Base-by-base conservation (phyloP, 2,329 filamentous ascomycete genomes). In the Sporothrix luriei region DNA sequence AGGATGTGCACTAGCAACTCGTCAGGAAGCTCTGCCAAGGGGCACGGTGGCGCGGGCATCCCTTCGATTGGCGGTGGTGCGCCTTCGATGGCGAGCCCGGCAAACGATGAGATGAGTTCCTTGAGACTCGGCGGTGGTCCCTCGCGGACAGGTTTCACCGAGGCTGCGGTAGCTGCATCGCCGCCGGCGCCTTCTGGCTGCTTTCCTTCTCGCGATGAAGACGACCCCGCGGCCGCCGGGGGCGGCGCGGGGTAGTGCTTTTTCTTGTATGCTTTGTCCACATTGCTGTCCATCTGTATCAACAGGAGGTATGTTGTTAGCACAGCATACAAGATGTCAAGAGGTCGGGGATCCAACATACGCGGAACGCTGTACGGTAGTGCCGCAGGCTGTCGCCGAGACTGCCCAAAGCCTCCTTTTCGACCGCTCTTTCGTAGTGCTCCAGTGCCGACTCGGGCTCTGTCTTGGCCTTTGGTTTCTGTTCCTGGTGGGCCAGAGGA, bases 391-490 rank as follows among this genome's bases (percentile, higher is more conserved):
- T 98, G 73, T 98, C 94, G 5, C 94, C 93, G 66, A 98, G 83
- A 72, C 88, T 95, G 0, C 95, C 95, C 75, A 91, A 87, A 0
- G 85, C 87, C 80, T 99, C 95, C 78, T 90, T 93, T 79, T 96
- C 91, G 69, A 97, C 94, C 3, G 94, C 95, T 77, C 87, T 88
- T 78, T 98, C 95, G 76, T 95, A 98, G 78, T 97, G 92, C 75
- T 98, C 95, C 19, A 99, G 80, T 0, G 95, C 95, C 13, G 94
- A 91, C 26, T 83, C 82, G 4, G 91, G 91, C 74, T 90, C 79
- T 69, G 74, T 19, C 69, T 70, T 68, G 9, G 16, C 40, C 38
- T 6, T 13, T 16, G 14, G 29, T 19, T 33, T 40, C 6, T 43
- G 62, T 10, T n/a, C n/a, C 3, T 51, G 61, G 14, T n/a, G 26